A percentile compares a stretch with the other conserved stretches of the same genome.
phyloP scores from a whole-genome alignment of 768 basidiomycete species.

The Termitomyces bulborhizus region DNA sequence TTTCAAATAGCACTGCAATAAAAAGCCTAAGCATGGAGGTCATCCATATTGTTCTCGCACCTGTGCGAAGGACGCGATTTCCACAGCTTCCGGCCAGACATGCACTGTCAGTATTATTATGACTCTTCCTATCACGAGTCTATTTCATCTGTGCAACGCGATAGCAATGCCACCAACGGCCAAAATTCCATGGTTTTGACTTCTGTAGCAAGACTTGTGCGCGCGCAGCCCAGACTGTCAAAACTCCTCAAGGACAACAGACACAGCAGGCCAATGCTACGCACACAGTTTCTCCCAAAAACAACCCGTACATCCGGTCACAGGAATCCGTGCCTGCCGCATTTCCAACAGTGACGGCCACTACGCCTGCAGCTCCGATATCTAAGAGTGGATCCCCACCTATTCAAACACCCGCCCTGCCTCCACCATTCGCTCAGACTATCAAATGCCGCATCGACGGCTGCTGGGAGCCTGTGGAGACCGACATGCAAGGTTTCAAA shows the following conservation, averaged over 20 bases:
- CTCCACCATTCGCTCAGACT: constrained; percentile 12
- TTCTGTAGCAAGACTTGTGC: constrained; percentile 64
- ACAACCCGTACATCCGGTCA: constrained; percentile 18
- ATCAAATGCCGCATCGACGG: constrained; percentile 46
- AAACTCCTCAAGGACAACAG: neutral
- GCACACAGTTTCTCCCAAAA: constrained; percentile 4
- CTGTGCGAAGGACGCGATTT: constrained; percentile 37
- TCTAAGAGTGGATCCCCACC: constrained; percentile 10
- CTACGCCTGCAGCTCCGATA: neutral
- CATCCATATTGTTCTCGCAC: constrained; percentile 48
- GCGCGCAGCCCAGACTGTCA: constrained; percentile 11
- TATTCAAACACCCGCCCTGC: neutral
- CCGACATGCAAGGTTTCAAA: constrained; percentile 45
- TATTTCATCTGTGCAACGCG: neutral
- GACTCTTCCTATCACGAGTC: neutral
- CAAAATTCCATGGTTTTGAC: constrained; percentile 52
- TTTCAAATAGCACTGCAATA: constrained; percentile 39
- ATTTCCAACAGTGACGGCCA: neutral
- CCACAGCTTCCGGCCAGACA: constrained; percentile 20
- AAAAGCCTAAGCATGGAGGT: constrained; percentile 41
- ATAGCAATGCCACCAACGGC: constrained; percentile 52
- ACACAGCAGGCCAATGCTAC: neutral
- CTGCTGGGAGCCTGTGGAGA: constrained; percentile 51
- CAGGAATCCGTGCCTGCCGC: neutral
- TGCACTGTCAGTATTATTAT: constrained; percentile 34